Conservation (phyloP, 257 asterid species). For the Catharanthus roseus region DNA sequence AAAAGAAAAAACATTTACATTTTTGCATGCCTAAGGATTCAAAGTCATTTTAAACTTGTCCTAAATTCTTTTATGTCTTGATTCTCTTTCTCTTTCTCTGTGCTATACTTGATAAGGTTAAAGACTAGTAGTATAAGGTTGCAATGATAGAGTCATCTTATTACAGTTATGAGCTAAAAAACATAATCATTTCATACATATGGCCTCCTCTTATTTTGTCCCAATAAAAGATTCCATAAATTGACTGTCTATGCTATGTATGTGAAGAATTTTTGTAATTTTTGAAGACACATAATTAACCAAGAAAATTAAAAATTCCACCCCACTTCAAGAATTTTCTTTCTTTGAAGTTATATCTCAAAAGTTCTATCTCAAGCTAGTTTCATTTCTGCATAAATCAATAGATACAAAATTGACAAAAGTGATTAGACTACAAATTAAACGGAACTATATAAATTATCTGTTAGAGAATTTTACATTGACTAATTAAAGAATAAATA, state of each 20-base stretch:
- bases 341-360: no score
- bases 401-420: no score
- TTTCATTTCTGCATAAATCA: no score
- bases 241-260: not conserved
- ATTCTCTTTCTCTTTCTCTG: not conserved
- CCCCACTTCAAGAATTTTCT: not conserved
- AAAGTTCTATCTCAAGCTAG: no score
- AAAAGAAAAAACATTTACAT: no score
- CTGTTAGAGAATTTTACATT: no score
- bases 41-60: not conserved
- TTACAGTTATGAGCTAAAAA: slow-evolving; percentile 9
- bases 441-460: no score
- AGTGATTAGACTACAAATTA: no score
- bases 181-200: slow-evolving; percentile 8
- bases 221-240: not conserved
- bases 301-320: not conserved
- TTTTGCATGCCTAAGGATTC: not conserved
- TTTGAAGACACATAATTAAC: not conserved
- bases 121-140: not conserved
- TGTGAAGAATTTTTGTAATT: not conserved
- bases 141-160: slow-evolving; percentile 12
- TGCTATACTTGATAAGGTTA: not conserved
- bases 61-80: not conserved
- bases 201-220: slow-evolving; percentile 9
- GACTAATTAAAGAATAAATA: no score